Evolutionary conservation across 2,329 filamentous ascomycete genomes (phyloP).

Genomic region (Claviceps africana): DNA sequence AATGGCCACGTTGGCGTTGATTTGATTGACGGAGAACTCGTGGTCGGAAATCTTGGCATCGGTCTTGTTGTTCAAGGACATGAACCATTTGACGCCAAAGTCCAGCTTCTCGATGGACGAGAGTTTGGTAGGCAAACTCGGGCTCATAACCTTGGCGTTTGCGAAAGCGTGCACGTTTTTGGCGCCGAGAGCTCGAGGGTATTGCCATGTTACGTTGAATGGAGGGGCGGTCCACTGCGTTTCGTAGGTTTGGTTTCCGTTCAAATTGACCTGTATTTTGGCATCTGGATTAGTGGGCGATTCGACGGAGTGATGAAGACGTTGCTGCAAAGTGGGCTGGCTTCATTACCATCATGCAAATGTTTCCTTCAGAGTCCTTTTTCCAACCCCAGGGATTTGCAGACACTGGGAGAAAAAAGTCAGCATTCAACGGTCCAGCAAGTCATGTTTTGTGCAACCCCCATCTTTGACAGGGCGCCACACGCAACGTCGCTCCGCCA

Average conservation of each 20-base stretch:
- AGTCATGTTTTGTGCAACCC: background rate
- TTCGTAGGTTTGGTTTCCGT: slow-evolving; percentile 32
- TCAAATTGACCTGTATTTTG: slow-evolving; percentile 2
- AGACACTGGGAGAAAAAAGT: slow-evolving; percentile 28
- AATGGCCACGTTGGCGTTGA: slow-evolving; percentile 43
- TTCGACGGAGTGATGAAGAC: background rate
- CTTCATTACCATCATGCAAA: slow-evolving; percentile 37
- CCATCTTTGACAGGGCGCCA: background rate
- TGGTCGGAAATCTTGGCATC: slow-evolving; percentile 20
- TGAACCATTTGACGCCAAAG: slow-evolving; percentile 35
- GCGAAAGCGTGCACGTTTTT: slow-evolving; percentile 38
- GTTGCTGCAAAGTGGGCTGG: no score
- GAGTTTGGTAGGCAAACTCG: slow-evolving; percentile 29
- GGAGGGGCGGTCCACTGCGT: slow-evolving; percentile 30
- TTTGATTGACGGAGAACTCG: slow-evolving; percentile 18
- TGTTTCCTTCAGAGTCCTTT: slow-evolving; percentile 20
- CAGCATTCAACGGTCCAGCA: background rate
- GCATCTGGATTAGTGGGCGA: background rate
- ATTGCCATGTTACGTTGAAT: slow-evolving; percentile 41
- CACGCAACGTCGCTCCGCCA: background rate
- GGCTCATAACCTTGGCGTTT: slow-evolving; percentile 33
- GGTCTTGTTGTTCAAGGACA: slow-evolving; percentile 27
- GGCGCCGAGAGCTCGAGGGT: slow-evolving; percentile 21
- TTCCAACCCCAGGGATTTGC: slow-evolving; percentile 41
- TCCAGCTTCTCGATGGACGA: slow-evolving; percentile 23